phyloP scores from a whole-genome alignment of 2,329 filamentous ascomycete genomes.

The Basipetospora sp. region DNA sequence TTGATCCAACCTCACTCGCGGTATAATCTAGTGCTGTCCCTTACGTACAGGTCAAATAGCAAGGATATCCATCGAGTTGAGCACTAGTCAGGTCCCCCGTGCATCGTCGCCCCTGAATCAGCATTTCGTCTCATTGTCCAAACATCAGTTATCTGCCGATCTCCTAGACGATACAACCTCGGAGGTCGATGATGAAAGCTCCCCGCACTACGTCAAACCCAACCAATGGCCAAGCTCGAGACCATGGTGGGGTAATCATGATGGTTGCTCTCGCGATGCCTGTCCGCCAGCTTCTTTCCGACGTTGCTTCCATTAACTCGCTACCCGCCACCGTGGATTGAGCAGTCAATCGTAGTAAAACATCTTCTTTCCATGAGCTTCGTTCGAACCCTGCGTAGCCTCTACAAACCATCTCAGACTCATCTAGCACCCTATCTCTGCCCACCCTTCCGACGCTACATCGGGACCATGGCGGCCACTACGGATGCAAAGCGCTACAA shows the following conservation, averaged over 20 bases:
- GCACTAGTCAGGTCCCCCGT: too few relatives aligned
- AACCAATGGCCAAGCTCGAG: not conserved
- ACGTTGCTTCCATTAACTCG: not conserved
- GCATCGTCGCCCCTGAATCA: too few relatives aligned
- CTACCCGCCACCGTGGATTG: not conserved
- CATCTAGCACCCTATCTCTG: not conserved
- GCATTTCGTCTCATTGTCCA: too few relatives aligned
- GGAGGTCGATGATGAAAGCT: not conserved
- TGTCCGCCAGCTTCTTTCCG: not conserved
- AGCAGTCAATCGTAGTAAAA: not conserved
- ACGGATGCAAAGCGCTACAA: slow-evolving; percentile 70
- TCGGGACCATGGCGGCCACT: slow-evolving; percentile 46
- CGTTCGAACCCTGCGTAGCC: not conserved
- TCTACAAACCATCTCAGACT: not conserved
- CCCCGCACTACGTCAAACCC: too few relatives aligned
- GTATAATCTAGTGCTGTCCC: too few relatives aligned
- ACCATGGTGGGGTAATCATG: slow-evolving; percentile 4
- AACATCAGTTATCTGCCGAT: too few relatives aligned
- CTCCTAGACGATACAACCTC: too few relatives aligned
- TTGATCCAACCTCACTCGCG: too few relatives aligned
- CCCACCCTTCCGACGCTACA: slow-evolving; percentile 5
- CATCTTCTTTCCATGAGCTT: not conserved
- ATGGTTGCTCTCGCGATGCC: not conserved
- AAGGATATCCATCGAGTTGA: not conserved
- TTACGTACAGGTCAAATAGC: too few relatives aligned